Evolutionary conservation across 805 yeast species (phyloP), one percentile per base, ranked within the genome.

Genomic region (Metschnikowia noctiluminum): DNA sequence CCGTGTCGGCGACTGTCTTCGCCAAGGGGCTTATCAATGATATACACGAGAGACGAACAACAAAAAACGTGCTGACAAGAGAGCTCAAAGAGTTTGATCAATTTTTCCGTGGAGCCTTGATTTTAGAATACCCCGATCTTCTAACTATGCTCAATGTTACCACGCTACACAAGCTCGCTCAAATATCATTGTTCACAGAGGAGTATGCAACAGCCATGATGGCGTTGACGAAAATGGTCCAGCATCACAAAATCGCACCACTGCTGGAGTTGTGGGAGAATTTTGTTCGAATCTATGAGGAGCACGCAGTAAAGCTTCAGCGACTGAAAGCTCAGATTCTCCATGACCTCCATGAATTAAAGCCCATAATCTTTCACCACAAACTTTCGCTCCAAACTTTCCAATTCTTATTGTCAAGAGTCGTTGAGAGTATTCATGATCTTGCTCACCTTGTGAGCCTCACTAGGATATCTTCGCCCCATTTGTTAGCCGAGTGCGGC

Each of bases 321-420:
- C 43, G 43, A n/a, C 36, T 53, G 9, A 49, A 48, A 7, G 54
- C 48, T 5, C 43, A 52, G 30, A 49, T 59, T 9, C 48, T 62
- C n/a, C 45, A 50, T 21, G 65, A 63, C 10, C 57, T 69, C 31
- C 28, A 60, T 8, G 41, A 45, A 21, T 53, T 67, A 30, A 70
- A 70, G 48, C 57, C 65, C 7, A 59, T 61, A 2, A 44, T 70
- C n/a, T 65, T 65, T 48, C 67, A 66, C 42, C 43, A 53, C 15
- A 53, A 49, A 6, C 48, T 64, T 34, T 57, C 55, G 11, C 43
- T 51, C 1, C 44, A 53, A 2, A 38, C 57, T 11, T 60, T 70
- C 37, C 43, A 52, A 26, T 48, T 66, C 11, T 50, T 69, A 15
- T 48, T 68, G 35, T 46, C 52, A 15, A 49, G 57, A 32, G 50